phyloP scores from a whole-genome alignment of 805 yeast species.

The Hanseniaspora clermontiae region DNA sequence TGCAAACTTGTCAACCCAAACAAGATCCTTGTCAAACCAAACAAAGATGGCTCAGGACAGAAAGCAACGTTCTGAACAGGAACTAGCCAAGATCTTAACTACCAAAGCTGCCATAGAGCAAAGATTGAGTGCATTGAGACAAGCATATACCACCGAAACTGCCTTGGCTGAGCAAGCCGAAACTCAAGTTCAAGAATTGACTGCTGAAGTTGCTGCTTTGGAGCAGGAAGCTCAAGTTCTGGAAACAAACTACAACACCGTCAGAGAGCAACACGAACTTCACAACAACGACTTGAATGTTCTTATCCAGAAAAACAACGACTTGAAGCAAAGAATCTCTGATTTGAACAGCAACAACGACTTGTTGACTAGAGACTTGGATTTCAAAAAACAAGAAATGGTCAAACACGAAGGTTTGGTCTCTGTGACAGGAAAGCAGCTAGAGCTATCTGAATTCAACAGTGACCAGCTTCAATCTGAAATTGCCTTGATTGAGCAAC shows the following conservation, averaged over 20 bases:
- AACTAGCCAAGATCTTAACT: conserved; percentile 52
- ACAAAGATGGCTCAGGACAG: conserved; percentile 58
- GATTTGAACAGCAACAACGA: conserved; percentile 52
- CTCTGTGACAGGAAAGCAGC: conserved; percentile 57
- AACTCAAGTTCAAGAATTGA: conserved; percentile 43
- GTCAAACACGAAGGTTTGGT: conserved; percentile 51
- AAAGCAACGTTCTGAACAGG: conserved; percentile 63
- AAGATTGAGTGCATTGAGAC: conserved; percentile 54
- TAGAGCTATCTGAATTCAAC: conserved; percentile 47
- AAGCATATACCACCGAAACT: conserved; percentile 67
- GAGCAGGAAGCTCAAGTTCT: conserved; percentile 60
- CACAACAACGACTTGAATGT: conserved; percentile 37
- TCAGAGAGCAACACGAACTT: conserved; percentile 32
- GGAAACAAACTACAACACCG: conserved; percentile 65
- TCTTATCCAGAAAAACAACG: conserved; percentile 44
- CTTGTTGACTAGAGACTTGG: conserved; percentile 45
- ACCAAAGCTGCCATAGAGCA: conserved; percentile 59
- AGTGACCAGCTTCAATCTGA: conserved; percentile 34
- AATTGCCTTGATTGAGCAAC: conserved; percentile 27
- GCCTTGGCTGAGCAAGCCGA: conserved; percentile 65
- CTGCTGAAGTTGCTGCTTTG: conserved; percentile 54
- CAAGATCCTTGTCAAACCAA: conserved; percentile 63
- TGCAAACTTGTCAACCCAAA: conserved; percentile 77
- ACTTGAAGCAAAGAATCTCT: conserved; percentile 57
- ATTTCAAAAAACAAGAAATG: conserved; percentile 39